Percentiles rank a stretch among this genome's conserved stretches.
phyloP scores from a whole-genome alignment of 1,139 yeast genomes.

The Komagataea norvegica region DNA sequence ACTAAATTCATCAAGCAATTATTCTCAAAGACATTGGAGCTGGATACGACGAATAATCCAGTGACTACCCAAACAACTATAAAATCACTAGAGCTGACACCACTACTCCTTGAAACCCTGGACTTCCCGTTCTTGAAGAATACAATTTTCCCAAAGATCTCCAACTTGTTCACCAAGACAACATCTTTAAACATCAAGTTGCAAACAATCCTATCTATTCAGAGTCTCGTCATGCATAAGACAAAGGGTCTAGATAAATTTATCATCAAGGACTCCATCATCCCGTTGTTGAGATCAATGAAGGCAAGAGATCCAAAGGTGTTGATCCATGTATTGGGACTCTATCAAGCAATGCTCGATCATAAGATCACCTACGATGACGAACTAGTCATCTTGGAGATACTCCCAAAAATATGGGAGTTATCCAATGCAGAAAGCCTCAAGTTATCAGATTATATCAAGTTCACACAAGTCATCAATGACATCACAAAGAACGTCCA shows the following conservation, averaged over 20 bases:
- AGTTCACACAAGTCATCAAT: conserved; percentile 34
- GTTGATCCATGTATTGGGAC: conserved; percentile 45
- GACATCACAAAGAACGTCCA: conserved; percentile 36
- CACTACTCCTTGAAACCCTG: conserved; percentile 42
- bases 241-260: conserved; percentile 63
- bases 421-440: conserved; percentile 3
- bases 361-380: conserved; percentile 5
- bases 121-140: conserved; percentile 75
- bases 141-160: conserved; percentile 64
- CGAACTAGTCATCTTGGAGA: conserved; percentile 8
- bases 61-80: conserved; percentile 45
- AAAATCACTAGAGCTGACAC: conserved; percentile 46
- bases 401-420: conserved; percentile 12
- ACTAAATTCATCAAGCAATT: conserved; percentile 36
- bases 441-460: conserved; percentile 33
- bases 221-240: conserved; percentile 42
- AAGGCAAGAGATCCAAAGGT: conserved; percentile 75
- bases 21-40: conserved; percentile 21
- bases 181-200: conserved; percentile 75
- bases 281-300: conserved; percentile 70
- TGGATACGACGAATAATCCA: conserved; percentile 11
- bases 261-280: conserved; percentile 67
- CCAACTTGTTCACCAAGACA: conserved; percentile 74
- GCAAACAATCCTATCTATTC: conserved; percentile 62
- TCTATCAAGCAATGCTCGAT: conserved; percentile 5